Evolutionary conservation across 371 early-diverging fungal species (phyloP).

Genomic region (Mortierella sp.): DNA sequence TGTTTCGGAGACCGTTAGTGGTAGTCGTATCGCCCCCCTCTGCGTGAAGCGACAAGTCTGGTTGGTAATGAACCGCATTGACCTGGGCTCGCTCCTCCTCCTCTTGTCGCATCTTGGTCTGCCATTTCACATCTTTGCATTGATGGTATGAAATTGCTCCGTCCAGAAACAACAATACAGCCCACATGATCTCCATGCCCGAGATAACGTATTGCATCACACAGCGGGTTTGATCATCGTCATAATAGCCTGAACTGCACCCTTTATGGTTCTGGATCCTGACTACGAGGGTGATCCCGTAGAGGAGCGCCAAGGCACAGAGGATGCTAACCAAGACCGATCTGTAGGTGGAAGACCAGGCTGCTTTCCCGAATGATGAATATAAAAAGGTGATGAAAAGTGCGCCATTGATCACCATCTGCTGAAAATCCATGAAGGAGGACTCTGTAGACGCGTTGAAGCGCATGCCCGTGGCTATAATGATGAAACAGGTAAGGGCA

Average conservation of each 20-base stretch:
- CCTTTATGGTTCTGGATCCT: slow-evolving; percentile 8
- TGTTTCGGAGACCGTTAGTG: neutral
- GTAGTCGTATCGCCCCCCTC: neutral
- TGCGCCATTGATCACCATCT: slow-evolving; percentile 15
- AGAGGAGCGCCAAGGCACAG: slow-evolving; percentile 5
- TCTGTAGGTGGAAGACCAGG: slow-evolving; percentile 5
- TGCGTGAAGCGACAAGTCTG: slow-evolving; percentile 25
- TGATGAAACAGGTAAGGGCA: slow-evolving; percentile 13
- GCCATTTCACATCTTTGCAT: slow-evolving; percentile 7
- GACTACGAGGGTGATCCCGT: slow-evolving; percentile 13
- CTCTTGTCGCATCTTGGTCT: neutral
- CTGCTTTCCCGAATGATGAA: slow-evolving; percentile 1
- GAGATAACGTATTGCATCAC: slow-evolving; percentile 19
- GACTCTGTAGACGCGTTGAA: neutral
- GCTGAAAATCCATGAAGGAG: slow-evolving; percentile 19
- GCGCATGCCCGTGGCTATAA: slow-evolving; percentile 7
- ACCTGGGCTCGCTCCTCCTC: slow-evolving; percentile 10
- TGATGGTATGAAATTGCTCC: slow-evolving; percentile 3
- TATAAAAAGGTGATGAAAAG: slow-evolving; percentile 23
- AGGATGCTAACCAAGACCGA: slow-evolving; percentile 9
- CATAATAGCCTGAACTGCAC: neutral
- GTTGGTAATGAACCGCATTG: slow-evolving; percentile 16
- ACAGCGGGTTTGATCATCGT: neutral
- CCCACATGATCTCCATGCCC: slow-evolving; percentile 6
- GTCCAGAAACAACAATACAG: slow-evolving; percentile 7